Evolutionary conservation across 2,329 filamentous ascomycete genomes (phyloP).

Genomic region (Fonsecaea pedrosoi): DNA sequence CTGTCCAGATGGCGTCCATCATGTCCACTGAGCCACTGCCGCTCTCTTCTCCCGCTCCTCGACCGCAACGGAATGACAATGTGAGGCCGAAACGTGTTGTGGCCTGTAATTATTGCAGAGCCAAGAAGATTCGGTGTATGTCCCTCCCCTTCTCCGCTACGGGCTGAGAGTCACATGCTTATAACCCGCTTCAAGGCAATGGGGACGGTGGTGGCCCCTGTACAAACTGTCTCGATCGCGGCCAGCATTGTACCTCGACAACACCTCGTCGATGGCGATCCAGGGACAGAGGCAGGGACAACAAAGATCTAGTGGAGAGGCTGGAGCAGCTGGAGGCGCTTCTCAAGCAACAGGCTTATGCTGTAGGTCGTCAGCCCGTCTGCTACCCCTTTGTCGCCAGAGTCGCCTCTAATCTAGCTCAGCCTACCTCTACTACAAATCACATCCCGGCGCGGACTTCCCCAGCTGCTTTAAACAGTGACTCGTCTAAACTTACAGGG

Average conservation of each 20-base stretch:
- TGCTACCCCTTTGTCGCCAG: no score
- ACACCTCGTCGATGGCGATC: background rate
- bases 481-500: background rate
- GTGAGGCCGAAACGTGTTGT: conserved; percentile 3
- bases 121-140: conserved; percentile 24
- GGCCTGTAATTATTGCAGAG: conserved; percentile 10
- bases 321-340: conserved; percentile 5
- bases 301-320: background rate
- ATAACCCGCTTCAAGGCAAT: conserved; percentile 11
- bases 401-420: background rate
- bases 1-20: background rate
- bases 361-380: background rate
- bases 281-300: background rate
- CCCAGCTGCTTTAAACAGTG: background rate
- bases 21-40: background rate
- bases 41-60: background rate
- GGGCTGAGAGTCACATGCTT: background rate
- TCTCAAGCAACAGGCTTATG: background rate
- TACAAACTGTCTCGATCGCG: conserved; percentile 21
- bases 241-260: conserved; percentile 12
- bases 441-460: background rate
- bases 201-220: conserved; percentile 10
- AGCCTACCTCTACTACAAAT: background rate
- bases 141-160: background rate
- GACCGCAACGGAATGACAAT: background rate